Conservation (phyloP, 139 green algal genomes). For the Diplosphaera chodatii region DNA sequence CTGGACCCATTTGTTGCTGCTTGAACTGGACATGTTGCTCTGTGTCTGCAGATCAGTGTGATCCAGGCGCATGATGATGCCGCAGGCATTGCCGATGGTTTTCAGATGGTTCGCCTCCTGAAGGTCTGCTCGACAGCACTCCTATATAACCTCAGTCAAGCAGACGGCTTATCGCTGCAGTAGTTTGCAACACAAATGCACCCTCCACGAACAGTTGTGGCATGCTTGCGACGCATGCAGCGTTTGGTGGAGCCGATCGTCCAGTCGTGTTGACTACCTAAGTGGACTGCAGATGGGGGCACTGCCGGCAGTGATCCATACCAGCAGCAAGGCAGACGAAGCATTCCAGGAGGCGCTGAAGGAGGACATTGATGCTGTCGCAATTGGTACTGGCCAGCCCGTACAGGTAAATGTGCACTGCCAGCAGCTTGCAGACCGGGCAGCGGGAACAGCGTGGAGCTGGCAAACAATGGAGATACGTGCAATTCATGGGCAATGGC, state of each 20-base stretch:
- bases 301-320: conserved; percentile 37
- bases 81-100: conserved; percentile 11
- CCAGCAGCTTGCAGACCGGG: too few species aligned
- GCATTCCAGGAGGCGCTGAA: conserved; percentile 29
- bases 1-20: background rate
- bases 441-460: too few species aligned
- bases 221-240: too few species aligned
- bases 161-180: too few species aligned
- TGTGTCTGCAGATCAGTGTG: conserved; percentile 15
- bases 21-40: background rate
- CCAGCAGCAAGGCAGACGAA: conserved; percentile 35
- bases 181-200: too few species aligned
- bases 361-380: background rate
- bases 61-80: conserved; percentile 27
- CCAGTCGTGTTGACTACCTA: too few species aligned
- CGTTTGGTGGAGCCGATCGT: too few species aligned
- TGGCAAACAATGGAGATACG: too few species aligned
- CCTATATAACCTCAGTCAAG: too few species aligned
- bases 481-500: too few species aligned
- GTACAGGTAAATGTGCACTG: background rate
- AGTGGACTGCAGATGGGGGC: conserved; percentile 4
- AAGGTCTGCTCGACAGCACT: too few species aligned
- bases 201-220: too few species aligned
- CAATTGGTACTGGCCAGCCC: background rate
- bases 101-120: conserved; percentile 51